Base-by-base conservation (phyloP, 2,329 filamentous ascomycete genomes). In the Ilyonectria robusta region DNA sequence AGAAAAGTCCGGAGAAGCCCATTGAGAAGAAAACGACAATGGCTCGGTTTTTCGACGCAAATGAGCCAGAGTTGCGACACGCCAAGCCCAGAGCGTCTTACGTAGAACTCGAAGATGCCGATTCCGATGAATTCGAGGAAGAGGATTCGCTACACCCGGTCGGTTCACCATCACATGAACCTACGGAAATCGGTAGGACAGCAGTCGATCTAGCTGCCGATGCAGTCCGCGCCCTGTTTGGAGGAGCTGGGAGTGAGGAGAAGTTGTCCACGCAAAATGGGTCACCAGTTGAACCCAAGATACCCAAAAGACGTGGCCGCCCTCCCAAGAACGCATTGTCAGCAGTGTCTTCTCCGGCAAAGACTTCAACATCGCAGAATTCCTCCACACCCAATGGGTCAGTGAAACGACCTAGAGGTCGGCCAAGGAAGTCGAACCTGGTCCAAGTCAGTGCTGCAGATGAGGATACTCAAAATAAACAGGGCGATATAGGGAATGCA, bases 31-130 rank as follows among this genome's bases (percentile, higher is more conserved):
- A 71, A 61, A 71, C 56, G 19, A 62, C 67, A 21, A 69, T 69
- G 37, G 72, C 66, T 11, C 58, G 72, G 2, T 84, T 26, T 26
- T 26, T 75, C 72, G 83, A 86, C 51, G 81, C 82, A 2, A 84
- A 88, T 19, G 80, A 85, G 35, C 86, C 86, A 23, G 77, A 80
- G 11, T 78, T 89, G 21, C 82, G 87, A 23, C 86, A 88, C 66
- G 85, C 87, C 9, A 87, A 84, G 69, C 87, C 87, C 6, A 83
- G 78, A 70, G 70, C 81, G 33, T 87, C 86, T 1, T 89, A 89
- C 60, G 78, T 84, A 3, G 86, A 88, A 55, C 75, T 81, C 1
- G 85, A 85, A 33, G 83, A 87, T 48, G 40, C 69, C 40, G 80
- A 82, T 7, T 62, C 75, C 9, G 81, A 81, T 23, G 78, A 79